phyloP scores from a whole-genome alignment of 306 rosid genomes.

The Medicago ruthenica region DNA sequence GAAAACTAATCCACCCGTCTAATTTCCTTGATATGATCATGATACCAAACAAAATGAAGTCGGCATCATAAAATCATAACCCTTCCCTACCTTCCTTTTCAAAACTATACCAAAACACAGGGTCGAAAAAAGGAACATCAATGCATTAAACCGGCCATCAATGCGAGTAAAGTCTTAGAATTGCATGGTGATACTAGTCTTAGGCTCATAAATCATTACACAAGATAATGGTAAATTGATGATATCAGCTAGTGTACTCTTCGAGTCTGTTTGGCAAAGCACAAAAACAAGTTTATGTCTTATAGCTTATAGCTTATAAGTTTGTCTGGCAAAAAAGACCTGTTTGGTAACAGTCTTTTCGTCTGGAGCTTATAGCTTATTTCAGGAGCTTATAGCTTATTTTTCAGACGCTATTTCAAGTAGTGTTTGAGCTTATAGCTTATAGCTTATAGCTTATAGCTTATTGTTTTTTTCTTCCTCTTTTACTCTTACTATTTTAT shows the following conservation, averaged over 20 bases:
- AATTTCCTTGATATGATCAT: neutral
- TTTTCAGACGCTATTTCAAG: too few relatives aligned
- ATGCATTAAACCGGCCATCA: conserved; percentile 43
- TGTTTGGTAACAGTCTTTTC: too few relatives aligned
- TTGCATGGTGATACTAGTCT: neutral
- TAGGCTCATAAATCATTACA: conserved; percentile 23
- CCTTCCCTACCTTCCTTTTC: conserved; percentile 12
- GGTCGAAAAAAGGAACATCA: conserved; percentile 40
- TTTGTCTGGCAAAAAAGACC: too few relatives aligned
- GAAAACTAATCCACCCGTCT: conserved; percentile 2
- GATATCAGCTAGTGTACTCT: neutral
- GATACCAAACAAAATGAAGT: conserved; percentile 32
- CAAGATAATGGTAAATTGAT: neutral
- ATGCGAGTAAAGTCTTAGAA: conserved; percentile 24
- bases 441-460: too few relatives aligned
- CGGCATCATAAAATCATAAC: conserved; percentile 18
- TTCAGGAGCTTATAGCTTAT: too few relatives aligned
- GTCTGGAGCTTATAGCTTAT: too few relatives aligned
- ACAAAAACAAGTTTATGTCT: too few relatives aligned
- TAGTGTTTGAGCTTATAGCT: too few relatives aligned
- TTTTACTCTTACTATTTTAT: too few relatives aligned
- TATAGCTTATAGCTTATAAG: too few relatives aligned
- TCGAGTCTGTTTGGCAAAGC: too few relatives aligned
- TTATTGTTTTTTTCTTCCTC: too few relatives aligned
- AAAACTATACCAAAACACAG: conserved; percentile 16